Base-by-base conservation (phyloP, 768 basidiomycete species). In the Boletus subcaerulescens region DNA sequence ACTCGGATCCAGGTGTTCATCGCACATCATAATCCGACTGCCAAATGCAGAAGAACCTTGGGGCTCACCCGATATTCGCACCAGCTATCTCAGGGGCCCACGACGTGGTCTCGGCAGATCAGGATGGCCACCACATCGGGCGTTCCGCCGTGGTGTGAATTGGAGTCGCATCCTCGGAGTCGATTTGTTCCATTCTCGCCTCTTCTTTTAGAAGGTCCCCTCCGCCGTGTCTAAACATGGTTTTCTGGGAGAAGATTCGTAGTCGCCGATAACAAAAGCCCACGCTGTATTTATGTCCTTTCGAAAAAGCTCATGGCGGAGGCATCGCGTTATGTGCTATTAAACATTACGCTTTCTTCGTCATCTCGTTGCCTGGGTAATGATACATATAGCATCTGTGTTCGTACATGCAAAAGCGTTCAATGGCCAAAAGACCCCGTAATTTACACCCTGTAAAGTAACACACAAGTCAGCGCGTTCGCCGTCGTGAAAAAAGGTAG, bases 391-490 rank as follows among this genome's bases (percentile, higher is more conserved):
- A 59, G 32, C 54, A 59, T 47, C 41, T 36, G 58, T 50, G 52
- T 54, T 57, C 13, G 29, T 61, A 64, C 66, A 60, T 32, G 69
- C 53, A 60, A 60, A 54, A 59, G 39, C 52, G 33, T 57, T 59
- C 18, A 45, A 41, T 48, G 47, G 39, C 54, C 29, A 36, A 38
- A 52, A 35, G 12, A 41, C 20, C 39, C 29, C 39, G 20, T 57
- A 48, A 48, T 58, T 67, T 73, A 79, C 59, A 78, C 76, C 58
- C 76, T 77, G 47, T 12, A 41, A 59, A 55, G 14, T 14, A 45
- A 57, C 9, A 35, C 49, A 10, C 38, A 47, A 42, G 35, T 10
- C 36, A 48, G 15, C 45, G 50, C 14, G 36, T 48, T 32, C 17
- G 22, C 15, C 29, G 17, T 20, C 35, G 17, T 22, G 20, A 35